These are phyloP conservation scores for Apophysomyces trapeziformis DNA, from an alignment of 371 early-diverging fungal species.

Conservation along the genomic window DNA sequence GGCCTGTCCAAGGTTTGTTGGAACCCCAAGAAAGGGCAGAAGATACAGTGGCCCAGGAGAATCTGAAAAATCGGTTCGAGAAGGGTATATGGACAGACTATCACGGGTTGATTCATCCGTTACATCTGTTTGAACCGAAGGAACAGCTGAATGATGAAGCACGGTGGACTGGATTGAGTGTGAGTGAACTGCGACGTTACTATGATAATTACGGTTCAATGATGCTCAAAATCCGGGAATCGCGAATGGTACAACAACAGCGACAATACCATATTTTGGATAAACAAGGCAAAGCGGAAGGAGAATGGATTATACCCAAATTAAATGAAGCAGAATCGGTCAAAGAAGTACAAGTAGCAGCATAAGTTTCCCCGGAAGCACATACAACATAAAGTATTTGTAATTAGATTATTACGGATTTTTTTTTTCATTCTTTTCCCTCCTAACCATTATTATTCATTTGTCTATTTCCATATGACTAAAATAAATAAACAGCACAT, in stretches of 20 bases:
- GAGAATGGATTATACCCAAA: conserved; percentile 39
- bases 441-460: background rate
- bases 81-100: conserved; percentile 37
- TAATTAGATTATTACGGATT: background rate
- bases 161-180: conserved; percentile 32
- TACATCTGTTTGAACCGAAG: conserved; percentile 30
- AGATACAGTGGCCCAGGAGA: background rate
- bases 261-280: conserved; percentile 31
- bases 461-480: background rate
- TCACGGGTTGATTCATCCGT: conserved; percentile 42
- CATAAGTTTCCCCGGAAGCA: background rate
- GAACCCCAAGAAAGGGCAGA: background rate
- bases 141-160: conserved; percentile 14
- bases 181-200: conserved; percentile 38
- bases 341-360: background rate
- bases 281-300: conserved; percentile 17
- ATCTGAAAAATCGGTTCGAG: conserved; percentile 25
- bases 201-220: conserved; percentile 51
- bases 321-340: conserved; percentile 3
- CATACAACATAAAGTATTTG: background rate
- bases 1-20: conserved; percentile 1
- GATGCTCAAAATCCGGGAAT: conserved; percentile 42
- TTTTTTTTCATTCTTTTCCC: background rate
- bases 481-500: background rate
- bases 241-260: conserved; percentile 43